Evolutionary conservation across 2,329 filamentous ascomycete genomes (phyloP).

Genomic region (Cladosporium austrohemisphaericum): DNA sequence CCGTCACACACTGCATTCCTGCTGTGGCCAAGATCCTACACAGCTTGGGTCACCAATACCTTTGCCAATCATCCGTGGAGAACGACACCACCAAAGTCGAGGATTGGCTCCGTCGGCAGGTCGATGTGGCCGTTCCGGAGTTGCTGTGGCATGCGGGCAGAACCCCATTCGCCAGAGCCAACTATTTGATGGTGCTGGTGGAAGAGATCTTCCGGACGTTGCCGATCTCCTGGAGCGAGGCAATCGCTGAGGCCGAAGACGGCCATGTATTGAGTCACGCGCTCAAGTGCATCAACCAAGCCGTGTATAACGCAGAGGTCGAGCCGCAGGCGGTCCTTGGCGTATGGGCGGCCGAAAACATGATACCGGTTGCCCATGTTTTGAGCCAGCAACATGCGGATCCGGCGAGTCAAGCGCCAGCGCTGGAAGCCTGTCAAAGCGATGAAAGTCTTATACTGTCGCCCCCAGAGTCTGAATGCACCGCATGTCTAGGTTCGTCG

Average conservation of each 20-base stretch:
- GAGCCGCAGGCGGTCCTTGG: not conserved
- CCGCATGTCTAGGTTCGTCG: not conserved
- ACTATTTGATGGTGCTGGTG: conserved; percentile 1
- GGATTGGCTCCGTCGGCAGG: not conserved
- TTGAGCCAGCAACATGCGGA: not conserved
- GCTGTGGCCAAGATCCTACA: not conserved
- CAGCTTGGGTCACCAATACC: not conserved
- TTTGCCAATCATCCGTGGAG: not conserved
- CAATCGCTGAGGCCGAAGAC: not conserved
- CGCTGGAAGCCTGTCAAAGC: not conserved
- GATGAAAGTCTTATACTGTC: not conserved
- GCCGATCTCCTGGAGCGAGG: not conserved
- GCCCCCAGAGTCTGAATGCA: not conserved
- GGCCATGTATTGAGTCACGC: not conserved
- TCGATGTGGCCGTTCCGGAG: not conserved
- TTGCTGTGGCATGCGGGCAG: not conserved
- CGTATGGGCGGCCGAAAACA: not conserved
- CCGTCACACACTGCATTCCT: not conserved
- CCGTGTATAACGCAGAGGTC: not conserved
- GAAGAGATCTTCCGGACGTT: conserved; percentile 1
- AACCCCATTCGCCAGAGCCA: not conserved
- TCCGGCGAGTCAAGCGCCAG: not conserved
- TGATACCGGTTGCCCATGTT: not conserved
- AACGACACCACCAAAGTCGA: not conserved
- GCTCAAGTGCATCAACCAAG: not conserved